Evolutionary conservation across 2,329 filamentous ascomycete genomes (phyloP).

Genomic region (Exophiala phaeomuriformis): DNA sequence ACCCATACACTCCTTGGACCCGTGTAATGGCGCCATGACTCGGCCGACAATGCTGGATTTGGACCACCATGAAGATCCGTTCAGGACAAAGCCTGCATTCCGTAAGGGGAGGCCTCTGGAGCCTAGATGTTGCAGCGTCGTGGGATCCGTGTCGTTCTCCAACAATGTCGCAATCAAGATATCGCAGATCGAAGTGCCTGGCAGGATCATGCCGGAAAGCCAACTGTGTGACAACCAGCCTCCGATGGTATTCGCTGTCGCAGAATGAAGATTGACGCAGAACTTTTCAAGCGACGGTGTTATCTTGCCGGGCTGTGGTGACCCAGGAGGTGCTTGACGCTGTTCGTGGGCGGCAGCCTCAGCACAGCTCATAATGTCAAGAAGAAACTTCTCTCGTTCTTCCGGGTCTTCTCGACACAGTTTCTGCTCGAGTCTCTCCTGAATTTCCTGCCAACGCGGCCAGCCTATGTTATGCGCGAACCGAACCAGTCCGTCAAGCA

Average conservation of each 20-base stretch:
- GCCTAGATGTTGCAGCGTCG: slow-evolving; percentile 44
- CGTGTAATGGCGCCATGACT: slow-evolving; percentile 43
- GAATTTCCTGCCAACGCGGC: slow-evolving; percentile 25
- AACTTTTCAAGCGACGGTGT: slow-evolving; percentile 8
- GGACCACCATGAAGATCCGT: slow-evolving; percentile 49
- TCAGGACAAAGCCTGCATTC: slow-evolving; percentile 42
- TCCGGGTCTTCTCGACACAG: slow-evolving; percentile 19
- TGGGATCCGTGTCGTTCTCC: slow-evolving; percentile 44
- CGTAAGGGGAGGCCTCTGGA: slow-evolving; percentile 48
- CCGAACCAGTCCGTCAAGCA: slow-evolving; percentile 27
- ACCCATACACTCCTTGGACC: slow-evolving; percentile 47
- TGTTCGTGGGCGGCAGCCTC: background rate
- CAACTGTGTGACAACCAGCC: slow-evolving; percentile 52
- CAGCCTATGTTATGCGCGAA: slow-evolving; percentile 28
- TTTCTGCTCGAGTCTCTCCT: slow-evolving; percentile 20
- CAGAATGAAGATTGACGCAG: slow-evolving; percentile 18
- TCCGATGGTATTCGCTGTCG: slow-evolving; percentile 32
- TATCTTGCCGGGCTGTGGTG: background rate
- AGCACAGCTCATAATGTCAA: slow-evolving; percentile 14
- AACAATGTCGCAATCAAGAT: slow-evolving; percentile 51
- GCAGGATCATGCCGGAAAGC: slow-evolving; percentile 49
- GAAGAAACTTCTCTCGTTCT: slow-evolving; percentile 17
- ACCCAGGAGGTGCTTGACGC: background rate
- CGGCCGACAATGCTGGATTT: slow-evolving; percentile 49
- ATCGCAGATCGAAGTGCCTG: slow-evolving; percentile 48